These are phyloP conservation scores for Cymodocea nodosa DNA, from an alignment of 116 monocot species.

Conservation along the genomic window DNA sequence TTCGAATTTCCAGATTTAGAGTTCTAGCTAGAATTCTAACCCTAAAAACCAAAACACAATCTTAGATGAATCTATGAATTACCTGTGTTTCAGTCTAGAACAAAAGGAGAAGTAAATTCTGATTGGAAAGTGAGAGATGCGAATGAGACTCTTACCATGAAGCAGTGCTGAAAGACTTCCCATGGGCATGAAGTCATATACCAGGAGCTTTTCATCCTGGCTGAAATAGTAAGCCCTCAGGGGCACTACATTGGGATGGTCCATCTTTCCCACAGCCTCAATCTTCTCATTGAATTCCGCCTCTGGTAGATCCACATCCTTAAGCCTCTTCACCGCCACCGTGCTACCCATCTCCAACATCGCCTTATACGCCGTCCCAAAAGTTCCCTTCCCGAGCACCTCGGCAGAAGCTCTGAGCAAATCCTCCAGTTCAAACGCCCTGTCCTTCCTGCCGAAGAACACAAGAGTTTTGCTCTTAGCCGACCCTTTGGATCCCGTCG, in stretches of 20 bases:
- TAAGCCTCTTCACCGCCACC: conserved; percentile 54
- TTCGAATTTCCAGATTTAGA: no score
- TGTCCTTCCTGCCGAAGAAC: conserved; percentile 20
- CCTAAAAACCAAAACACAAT: no score
- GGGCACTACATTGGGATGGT: conserved; percentile 43
- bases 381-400: conserved; percentile 64
- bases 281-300: conserved; percentile 32
- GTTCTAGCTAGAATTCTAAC: no score
- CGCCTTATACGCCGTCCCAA: conserved; percentile 66
- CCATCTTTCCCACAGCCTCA: conserved; percentile 35
- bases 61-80: no score
- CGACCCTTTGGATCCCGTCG: not conserved
- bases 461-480: conserved; percentile 21
- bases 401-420: conserved; percentile 69
- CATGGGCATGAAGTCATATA: conserved; percentile 50
- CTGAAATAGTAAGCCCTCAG: conserved; percentile 68
- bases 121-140: no score
- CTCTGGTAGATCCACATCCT: conserved; percentile 35
- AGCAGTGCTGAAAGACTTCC: conserved; percentile 68
- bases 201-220: conserved; percentile 78
- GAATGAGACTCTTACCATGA: conserved; percentile 30
- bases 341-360: conserved; percentile 30
- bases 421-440: conserved; percentile 47
- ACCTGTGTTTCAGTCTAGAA: no score
- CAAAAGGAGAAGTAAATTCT: no score